Evolutionary conservation across 805 yeast species (phyloP), one percentile per base, ranked within the genome.

Genomic region (Grigorovia transvaalensis): DNA sequence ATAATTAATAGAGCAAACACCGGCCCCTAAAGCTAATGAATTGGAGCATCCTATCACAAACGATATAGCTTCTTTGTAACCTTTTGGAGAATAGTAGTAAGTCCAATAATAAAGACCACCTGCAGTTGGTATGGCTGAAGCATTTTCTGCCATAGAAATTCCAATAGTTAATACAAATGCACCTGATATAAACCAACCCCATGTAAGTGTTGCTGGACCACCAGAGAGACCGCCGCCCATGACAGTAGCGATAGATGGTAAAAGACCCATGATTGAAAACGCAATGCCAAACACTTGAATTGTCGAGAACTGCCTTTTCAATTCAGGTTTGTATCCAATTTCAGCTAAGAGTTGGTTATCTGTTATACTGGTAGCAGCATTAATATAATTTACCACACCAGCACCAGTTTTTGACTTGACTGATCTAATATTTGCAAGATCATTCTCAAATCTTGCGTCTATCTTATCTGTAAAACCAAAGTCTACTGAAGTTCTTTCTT

Each of bases 41-140:
- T 84, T 83, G 5, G 85, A 74, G 59, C 82, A 76, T 4, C 89
- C 90, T 53, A 84, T 80, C 44, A 84, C 60, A 59, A 76, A 84
- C 45, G 83, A 77, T 38, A 82, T 64, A 0, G 82, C 80, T 20
- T 76, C 75, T 59, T 77, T 73, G 35, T 72, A 57, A 6, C 59
- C 57, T 47, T 71, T 75, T 2, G 88, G 89, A 30, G 88, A 80
- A 61, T 80, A 83, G 61, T 80, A 75, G 64, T 74, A 80, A 1
- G 86, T 79, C 82, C 85, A 81, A 65, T 77, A 80, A 62, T 82
- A 84, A 43, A 84, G 68, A 8, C 90, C 90, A 51, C 90, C 90
- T 19, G 85, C 78, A 1, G 90, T 84, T 29, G 91, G 90, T 56
- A 81, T 76, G 1, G 88, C 78, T 41, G 83, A 76, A 0, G 84